Base-by-base conservation (phyloP, 129 eudicot species). In the Flaveria robusta region DNA sequence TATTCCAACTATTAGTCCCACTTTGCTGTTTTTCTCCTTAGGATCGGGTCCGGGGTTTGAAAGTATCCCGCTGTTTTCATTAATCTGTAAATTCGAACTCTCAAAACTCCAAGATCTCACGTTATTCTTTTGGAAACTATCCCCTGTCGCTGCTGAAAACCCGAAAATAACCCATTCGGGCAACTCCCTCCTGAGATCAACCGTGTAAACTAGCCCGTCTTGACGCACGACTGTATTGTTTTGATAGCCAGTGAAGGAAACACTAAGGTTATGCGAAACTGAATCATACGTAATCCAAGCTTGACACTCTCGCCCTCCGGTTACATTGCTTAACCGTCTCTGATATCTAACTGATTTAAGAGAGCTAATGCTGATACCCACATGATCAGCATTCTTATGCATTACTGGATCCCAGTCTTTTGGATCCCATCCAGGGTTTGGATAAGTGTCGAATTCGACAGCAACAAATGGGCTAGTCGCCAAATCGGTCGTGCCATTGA, bases 111-210 rank as follows among this genome's bases (percentile, higher is more conserved):
- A 58, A 58, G 65, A 58, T 23, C 16, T 58, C 3, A 58, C 16
- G 12, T 22, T 23, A 11, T 23, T 23, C 10, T 22, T 58, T 24
- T 58, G 29, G 3, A 7, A 22, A 31, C 7, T 3, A 12, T 23
- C 37, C 12, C 37, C 37, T 10, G 65, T 58, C 2, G 65, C 12
- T 19, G 37, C 65, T 22, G 65, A 58, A 24, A 58, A 58, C 65
- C 65, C 65, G 11, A 58, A 58, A 58, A 58, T 24, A 5, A 58
- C 65, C 65, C 65, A 23, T 58, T 58, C 65, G 2, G 65, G 65
- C 65, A 58, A 23, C 65, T 19, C 65, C 2, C 4, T 11, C 65
- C 65, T 23, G 13, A 58, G 65, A 58, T 58, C 65, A 58, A 22
- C 2, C 14, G 37, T 58, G 65, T 58, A 58, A 58, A 19, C 16